These are phyloP conservation scores for Bipolaris victoriae DNA, from an alignment of 2,329 filamentous ascomycete genomes.

Conservation along the genomic window DNA sequence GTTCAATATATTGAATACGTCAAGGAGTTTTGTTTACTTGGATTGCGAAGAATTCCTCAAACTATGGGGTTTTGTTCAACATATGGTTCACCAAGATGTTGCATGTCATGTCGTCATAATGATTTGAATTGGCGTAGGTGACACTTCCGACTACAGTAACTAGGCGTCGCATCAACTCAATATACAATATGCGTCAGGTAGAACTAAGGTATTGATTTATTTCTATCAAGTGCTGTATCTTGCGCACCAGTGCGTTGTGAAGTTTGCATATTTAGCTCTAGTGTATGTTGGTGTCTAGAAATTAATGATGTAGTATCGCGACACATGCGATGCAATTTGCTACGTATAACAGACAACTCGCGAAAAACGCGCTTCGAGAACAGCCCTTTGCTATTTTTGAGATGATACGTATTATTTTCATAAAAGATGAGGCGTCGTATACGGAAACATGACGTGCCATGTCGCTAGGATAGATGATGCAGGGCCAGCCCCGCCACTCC, in stretches of 20 bases:
- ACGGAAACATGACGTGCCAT: background rate
- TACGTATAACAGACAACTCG: background rate
- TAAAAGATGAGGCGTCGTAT: background rate
- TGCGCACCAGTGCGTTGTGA: background rate
- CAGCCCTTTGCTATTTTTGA: background rate
- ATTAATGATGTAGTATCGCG: too few species aligned
- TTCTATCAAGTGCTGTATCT: background rate
- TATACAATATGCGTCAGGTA: background rate
- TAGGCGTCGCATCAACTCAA: background rate
- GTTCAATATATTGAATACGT: background rate
- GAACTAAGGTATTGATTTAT: fast-evolving
- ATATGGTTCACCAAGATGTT: constrained; percentile 1
- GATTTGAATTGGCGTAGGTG: constrained; percentile 6
- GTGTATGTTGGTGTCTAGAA: background rate
- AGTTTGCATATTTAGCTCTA: background rate
- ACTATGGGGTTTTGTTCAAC: background rate
- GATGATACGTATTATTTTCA: background rate
- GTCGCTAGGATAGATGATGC: background rate
- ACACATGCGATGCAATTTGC: background rate
- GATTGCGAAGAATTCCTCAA: too few species aligned
- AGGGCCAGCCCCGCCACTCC: background rate
- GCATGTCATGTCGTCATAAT: constrained; percentile 26
- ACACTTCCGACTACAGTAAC: background rate
- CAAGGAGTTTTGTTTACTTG: too few species aligned
- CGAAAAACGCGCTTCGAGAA: background rate